A percentile compares a stretch with the other conserved stretches of the same genome.
phyloP scores from a whole-genome alignment of 345 rosid species.

The Gossypium sturtianum region DNA sequence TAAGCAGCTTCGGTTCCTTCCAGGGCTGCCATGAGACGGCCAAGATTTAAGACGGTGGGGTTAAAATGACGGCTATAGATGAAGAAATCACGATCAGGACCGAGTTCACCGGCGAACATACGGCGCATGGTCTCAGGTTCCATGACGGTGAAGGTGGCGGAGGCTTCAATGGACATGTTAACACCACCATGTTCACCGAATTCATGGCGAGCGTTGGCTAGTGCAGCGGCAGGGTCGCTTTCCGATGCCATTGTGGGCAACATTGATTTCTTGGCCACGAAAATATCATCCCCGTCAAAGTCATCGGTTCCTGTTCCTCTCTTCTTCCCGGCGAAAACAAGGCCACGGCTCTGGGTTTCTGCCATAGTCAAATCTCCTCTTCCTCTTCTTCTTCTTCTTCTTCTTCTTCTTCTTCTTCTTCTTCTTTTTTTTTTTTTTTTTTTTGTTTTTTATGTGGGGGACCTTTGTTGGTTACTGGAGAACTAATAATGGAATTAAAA shows the following conservation, averaged over 20 bases:
- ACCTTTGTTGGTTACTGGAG: too few relatives aligned
- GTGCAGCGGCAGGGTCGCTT: constrained; percentile 65
- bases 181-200: constrained; percentile 99
- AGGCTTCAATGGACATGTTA: constrained; percentile 97
- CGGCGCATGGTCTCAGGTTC: constrained; percentile 93
- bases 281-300: constrained; percentile 26
- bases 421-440: too few relatives aligned
- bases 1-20: constrained; percentile 98
- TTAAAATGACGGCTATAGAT: constrained; percentile 97
- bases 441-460: too few relatives aligned
- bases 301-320: constrained; percentile 39
- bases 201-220: constrained; percentile 76
- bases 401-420: rapidly evolving
- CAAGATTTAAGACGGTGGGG: constrained; percentile 86
- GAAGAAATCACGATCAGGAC: constrained; percentile 90
- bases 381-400: too few relatives aligned
- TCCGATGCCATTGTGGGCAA: constrained; percentile 25
- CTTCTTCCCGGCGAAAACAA: constrained; percentile 45
- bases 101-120: constrained; percentile 92
- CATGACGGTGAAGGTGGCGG: constrained; percentile 99
- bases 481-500: too few relatives aligned
- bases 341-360: constrained; percentile 25
- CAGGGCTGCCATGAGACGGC: constrained; percentile 97
- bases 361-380: constrained; percentile 27
- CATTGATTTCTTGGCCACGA: constrained; percentile 44